A percentile compares a stretch with the other conserved stretches of the same genome.
Conservation (phyloP, 2,329 filamentous ascomycete species). For the Fusarium staphyleae region DNA sequence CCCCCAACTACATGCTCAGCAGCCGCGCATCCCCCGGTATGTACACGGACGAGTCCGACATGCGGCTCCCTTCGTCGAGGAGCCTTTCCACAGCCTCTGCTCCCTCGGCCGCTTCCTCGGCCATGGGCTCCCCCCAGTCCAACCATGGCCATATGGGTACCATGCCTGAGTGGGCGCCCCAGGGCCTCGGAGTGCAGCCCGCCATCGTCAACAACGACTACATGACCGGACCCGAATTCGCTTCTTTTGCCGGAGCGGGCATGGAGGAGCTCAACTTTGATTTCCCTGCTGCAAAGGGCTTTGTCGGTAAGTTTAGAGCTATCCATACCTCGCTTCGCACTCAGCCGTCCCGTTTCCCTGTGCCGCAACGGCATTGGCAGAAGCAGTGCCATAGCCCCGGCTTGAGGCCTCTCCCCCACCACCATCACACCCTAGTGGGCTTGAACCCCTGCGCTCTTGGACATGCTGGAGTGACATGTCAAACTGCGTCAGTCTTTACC, state of each 20-base stretch:
- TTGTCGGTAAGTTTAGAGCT: constrained; percentile 61
- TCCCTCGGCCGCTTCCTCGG: constrained; percentile 70
- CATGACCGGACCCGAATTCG: constrained; percentile 62
- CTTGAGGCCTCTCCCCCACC: constrained; percentile 35
- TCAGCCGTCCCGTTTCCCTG: constrained; percentile 27
- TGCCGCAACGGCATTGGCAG: constrained; percentile 29
- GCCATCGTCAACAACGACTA: constrained; percentile 67
- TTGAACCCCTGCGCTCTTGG: constrained; percentile 25
- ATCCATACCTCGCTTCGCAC: constrained; percentile 31
- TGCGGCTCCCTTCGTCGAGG: constrained; percentile 61
- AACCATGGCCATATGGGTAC: constrained; percentile 64
- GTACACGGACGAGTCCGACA: constrained; percentile 59
- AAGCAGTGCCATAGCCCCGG: constrained; percentile 13
- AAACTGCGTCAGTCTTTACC: constrained; percentile 23
- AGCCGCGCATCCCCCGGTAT: constrained; percentile 56
- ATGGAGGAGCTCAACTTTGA: constrained; percentile 62
- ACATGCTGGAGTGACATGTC: constrained; percentile 17
- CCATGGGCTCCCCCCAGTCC: constrained; percentile 71
- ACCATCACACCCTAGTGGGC: constrained; percentile 21
- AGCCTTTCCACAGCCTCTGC: constrained; percentile 68
- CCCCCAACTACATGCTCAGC: constrained; percentile 53
- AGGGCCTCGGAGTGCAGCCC: constrained; percentile 66
- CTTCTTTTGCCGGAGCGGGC: constrained; percentile 56
- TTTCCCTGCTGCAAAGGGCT: constrained; percentile 57
- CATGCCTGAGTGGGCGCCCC: constrained; percentile 65